A percentile compares a stretch with the other conserved stretches of the same genome.
Conservation (phyloP, 169 alveolate species). For the Cryptosporidium viatorum region DNA sequence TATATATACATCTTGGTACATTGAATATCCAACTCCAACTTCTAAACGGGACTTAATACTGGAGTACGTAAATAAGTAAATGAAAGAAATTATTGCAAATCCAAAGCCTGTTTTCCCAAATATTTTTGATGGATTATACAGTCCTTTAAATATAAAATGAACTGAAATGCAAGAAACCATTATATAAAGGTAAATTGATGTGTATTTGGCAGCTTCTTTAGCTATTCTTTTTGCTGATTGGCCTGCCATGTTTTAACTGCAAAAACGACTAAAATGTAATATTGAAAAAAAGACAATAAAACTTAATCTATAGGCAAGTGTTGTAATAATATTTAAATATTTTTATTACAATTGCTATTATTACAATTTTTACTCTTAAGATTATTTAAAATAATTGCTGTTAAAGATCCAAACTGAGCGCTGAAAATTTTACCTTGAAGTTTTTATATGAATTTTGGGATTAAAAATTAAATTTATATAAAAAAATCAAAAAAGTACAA, state of each 20-base stretch:
- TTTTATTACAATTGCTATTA: too few relatives aligned
- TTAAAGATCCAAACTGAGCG: slow-evolving; percentile 8
- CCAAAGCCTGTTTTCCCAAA: slow-evolving; percentile 24
- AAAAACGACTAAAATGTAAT: not conserved
- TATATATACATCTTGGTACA: slow-evolving; percentile 72
- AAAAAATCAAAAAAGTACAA: slow-evolving; percentile 1
- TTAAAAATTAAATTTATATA: not conserved
- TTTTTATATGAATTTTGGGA: slow-evolving; percentile 8
- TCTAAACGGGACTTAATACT: slow-evolving; percentile 45
- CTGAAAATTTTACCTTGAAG: not conserved
- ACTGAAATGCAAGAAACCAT: slow-evolving; percentile 2
- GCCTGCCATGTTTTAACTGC: slow-evolving; percentile 48
- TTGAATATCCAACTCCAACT: slow-evolving; percentile 62
- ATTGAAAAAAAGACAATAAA: not conserved
- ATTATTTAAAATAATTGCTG: not conserved
- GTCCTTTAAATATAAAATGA: slow-evolving; percentile 26
- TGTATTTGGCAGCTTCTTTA: slow-evolving; percentile 60
- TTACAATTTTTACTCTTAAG: not conserved
- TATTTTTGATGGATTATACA: slow-evolving; percentile 13
- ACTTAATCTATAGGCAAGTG: too few relatives aligned
- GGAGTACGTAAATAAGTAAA: slow-evolving; percentile 51
- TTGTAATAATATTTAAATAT: too few relatives aligned
- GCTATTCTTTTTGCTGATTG: slow-evolving; percentile 72
- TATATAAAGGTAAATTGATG: slow-evolving; percentile 32
- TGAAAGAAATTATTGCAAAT: slow-evolving; percentile 6